These are phyloP conservation scores for Closterium sp. DNA, from an alignment of 139 green algal genomes.

Conservation along the genomic window DNA sequence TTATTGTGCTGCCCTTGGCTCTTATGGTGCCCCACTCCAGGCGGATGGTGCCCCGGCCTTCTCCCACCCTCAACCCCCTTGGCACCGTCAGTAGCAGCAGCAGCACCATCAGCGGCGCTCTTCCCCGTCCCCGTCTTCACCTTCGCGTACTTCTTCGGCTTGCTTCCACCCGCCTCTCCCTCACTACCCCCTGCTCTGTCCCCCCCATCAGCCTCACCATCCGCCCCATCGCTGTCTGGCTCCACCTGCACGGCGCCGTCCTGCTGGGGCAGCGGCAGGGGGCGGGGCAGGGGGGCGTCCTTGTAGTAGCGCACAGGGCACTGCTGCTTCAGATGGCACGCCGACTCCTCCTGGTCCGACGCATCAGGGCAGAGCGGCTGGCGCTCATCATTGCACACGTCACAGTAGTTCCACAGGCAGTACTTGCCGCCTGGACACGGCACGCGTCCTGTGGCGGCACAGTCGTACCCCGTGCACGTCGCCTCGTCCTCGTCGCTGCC, in stretches of 20 bases:
- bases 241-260: not conserved
- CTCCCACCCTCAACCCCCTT: not conserved
- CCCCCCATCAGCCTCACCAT: not conserved
- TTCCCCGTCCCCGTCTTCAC: not conserved
- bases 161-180: not conserved
- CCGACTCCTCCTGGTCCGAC: not conserved
- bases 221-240: too few species aligned
- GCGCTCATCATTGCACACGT: not conserved
- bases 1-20: not conserved
- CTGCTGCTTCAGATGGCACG: not conserved
- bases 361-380: not conserved
- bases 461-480: not conserved
- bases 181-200: too few species aligned
- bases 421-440: not conserved
- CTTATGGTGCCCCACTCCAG: not conserved
- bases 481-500: slow-evolving; percentile 2
- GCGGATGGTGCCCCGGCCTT: not conserved
- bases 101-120: not conserved
- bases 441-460: not conserved
- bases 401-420: not conserved
- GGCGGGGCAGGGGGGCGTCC: not conserved
- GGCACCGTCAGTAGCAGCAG: not conserved
- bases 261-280: not conserved
- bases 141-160: not conserved
- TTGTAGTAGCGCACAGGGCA: not conserved